Base-by-base conservation (phyloP, 495 filamentous ascomycete species). In the Aspergillus wentii region DNA sequence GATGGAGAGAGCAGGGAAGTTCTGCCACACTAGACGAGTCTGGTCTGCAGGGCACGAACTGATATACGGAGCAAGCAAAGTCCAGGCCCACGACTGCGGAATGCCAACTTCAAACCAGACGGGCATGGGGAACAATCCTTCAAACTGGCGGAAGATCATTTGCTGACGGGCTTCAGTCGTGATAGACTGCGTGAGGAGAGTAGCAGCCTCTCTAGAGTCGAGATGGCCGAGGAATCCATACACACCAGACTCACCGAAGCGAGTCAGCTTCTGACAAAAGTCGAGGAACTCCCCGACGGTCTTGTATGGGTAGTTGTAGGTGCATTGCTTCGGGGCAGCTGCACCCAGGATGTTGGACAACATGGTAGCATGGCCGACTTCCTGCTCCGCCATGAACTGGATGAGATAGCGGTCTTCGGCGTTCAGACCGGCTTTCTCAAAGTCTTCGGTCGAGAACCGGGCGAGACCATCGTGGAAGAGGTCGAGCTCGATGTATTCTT, bases 1-100 rank as follows among this genome's bases (percentile, higher is more conserved):
- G 44, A 94, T 77, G 43, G 68, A 59, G 3, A 94, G 71, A 0
- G 70, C 72, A 0, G 88, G 89, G 69, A 88, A 94, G 65, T 94
- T 95, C 56, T 94, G 84, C 88, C 88, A 94, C 8, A 79, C 69
- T 21, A 94, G 68, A 3, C 84, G 76, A 3, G 86, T 94, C 47
- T 82, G 78, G 48, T 83, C 80, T 35, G 57, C 59, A 0, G 88
- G 87, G 57, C 89, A 95, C 8, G 71, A 78, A 32, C 77, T 82
- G 61, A 95, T 90, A 56, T 86, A 90, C 0, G 85, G 89, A 0
- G 89, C 86, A 19, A 95, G 72, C 8, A 87, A 71, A 0, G 87
- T 82, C 89, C 89, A 94, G 2, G 82, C 78, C 85, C 89, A 94
- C 0, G 82, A 86, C 56, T 94, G 88, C 0, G 87, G 87, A n/a